Evolutionary conservation across 257 asterid species (phyloP).

Genomic region (Penstemon newberryi): DNA sequence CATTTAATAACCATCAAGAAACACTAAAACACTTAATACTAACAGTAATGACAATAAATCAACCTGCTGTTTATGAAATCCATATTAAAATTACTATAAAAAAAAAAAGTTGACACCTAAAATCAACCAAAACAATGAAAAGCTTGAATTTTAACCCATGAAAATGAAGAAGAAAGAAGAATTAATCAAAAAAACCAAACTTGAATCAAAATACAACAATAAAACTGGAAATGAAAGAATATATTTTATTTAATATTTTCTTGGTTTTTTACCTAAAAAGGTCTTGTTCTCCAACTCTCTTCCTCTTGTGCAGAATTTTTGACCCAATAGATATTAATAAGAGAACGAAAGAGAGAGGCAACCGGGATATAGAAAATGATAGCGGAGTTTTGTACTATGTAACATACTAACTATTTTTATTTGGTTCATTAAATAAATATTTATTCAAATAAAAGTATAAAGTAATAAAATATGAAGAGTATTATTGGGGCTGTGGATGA

Average conservation of each 20-base stretch:
- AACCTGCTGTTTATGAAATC: slow-evolving; percentile 15
- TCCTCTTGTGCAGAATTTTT: slow-evolving; percentile 27
- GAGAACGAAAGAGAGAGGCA: slow-evolving; percentile 21
- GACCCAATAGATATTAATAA: slow-evolving; percentile 8
- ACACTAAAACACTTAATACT: slow-evolving; percentile 7
- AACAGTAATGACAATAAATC: background rate
- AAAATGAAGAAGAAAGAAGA: background rate
- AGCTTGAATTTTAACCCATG: background rate
- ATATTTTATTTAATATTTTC: background rate
- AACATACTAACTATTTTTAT: slow-evolving; percentile 13
- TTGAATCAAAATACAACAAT: background rate
- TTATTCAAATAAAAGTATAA: background rate
- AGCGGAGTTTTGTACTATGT: slow-evolving; percentile 22
- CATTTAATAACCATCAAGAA: background rate
- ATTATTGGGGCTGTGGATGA: slow-evolving; percentile 20
- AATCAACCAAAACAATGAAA: slow-evolving; percentile 17
- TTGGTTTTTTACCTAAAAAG: slow-evolving; percentile 23
- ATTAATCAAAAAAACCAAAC: slow-evolving; percentile 9
- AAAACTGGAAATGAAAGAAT: background rate
- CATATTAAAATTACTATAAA: slow-evolving; percentile 3
- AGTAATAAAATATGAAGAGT: slow-evolving; percentile 15
- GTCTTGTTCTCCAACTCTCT: slow-evolving; percentile 17
- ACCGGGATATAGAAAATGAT: slow-evolving; percentile 28
- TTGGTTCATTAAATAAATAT: slow-evolving; percentile 1
- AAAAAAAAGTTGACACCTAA: background rate